Evolutionary conservation across 1,139 yeast species (phyloP).

Genomic region (Saccharomyces pastorianus): DNA sequence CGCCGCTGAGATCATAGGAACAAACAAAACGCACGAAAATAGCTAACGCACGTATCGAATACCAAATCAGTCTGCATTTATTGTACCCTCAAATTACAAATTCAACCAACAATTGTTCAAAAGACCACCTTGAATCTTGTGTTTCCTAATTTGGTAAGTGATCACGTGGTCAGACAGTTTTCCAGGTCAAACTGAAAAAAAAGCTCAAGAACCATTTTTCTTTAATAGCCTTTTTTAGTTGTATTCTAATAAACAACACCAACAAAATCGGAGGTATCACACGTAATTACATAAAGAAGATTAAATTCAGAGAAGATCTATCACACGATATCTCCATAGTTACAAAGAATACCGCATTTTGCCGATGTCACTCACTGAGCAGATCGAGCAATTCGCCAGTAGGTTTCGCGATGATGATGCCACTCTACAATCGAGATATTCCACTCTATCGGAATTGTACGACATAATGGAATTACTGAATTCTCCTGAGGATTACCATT

Average conservation of each 20-base stretch:
- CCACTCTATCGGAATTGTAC: constrained; percentile 60
- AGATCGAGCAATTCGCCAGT: constrained; percentile 32
- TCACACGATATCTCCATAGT: background rate
- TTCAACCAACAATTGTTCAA: background rate
- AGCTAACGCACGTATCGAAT: background rate
- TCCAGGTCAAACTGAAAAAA: constrained; percentile 10
- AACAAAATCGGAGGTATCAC: background rate
- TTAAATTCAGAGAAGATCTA: background rate
- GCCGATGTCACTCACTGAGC: constrained; percentile 10
- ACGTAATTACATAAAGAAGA: background rate
- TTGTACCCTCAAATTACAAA: background rate
- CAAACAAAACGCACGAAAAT: background rate
- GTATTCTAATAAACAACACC: background rate
- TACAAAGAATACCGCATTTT: background rate
- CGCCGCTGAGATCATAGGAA: background rate
- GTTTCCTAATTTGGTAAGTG: constrained; percentile 17
- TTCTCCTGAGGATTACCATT: constrained; percentile 64
- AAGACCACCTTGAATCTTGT: background rate
- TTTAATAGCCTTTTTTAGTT: background rate
- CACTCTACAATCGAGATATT: constrained; percentile 18
- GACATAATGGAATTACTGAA: constrained; percentile 81
- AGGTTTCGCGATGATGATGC: constrained; percentile 25
- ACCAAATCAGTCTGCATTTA: too few relatives aligned
- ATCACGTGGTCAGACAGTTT: constrained; percentile 18
- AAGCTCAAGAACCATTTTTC: constrained; percentile 6